Percentiles rank a stretch among this genome's conserved stretches.
Evolutionary conservation across 768 basidiomycete species (phyloP).

Genomic region (Lentinula guzmanii): DNA sequence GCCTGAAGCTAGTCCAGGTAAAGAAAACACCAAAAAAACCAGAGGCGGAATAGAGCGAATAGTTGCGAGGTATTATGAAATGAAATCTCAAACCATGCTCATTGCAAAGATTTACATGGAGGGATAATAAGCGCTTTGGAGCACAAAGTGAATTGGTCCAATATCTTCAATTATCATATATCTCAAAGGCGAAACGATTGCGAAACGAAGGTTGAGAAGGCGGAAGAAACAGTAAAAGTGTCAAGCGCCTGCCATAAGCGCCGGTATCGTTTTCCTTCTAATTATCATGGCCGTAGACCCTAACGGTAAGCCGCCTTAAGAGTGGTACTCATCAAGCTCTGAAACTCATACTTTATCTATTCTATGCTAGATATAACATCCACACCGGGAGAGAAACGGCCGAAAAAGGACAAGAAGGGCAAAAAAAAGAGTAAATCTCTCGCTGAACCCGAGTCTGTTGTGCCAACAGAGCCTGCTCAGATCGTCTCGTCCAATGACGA

Average conservation of each 20-base stretch:
- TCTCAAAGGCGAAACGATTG: too few relatives aligned
- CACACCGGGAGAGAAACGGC: background rate
- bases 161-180: too few relatives aligned
- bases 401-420: slow-evolving; percentile 3
- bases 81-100: too few relatives aligned
- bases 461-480: background rate
- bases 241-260: background rate
- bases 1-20: too few relatives aligned
- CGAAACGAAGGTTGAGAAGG: too few relatives aligned
- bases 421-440: slow-evolving; percentile 4
- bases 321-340: background rate
- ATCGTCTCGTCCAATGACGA: background rate
- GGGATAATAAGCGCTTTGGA: too few relatives aligned
- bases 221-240: background rate
- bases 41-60: too few relatives aligned
- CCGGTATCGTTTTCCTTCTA: background rate
- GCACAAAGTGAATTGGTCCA: too few relatives aligned
- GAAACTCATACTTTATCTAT: background rate
- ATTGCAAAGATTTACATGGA: too few relatives aligned
- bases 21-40: too few relatives aligned
- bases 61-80: too few relatives aligned
- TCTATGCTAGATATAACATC: background rate
- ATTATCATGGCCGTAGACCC: background rate
- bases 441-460: background rate
- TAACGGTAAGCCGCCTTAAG: background rate